Conservation (phyloP, 2,329 filamentous ascomycete species). For the Fusarium globosum region DNA sequence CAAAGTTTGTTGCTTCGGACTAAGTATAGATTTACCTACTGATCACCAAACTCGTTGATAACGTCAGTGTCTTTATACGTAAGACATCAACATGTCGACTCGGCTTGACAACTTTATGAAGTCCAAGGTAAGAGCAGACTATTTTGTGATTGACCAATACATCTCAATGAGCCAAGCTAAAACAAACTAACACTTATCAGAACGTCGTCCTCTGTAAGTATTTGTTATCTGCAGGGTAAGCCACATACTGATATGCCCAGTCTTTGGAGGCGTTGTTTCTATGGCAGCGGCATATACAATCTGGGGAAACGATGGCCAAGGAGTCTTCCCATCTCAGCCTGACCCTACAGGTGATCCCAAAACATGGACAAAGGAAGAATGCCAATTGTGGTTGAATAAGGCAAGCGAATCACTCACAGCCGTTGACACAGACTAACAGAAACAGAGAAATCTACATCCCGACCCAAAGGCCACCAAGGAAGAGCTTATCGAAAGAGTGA, state of each 20-base stretch:
- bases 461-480: constrained; percentile 57
- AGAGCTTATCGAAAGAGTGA: constrained; percentile 59
- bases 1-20: background rate
- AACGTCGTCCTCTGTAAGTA: constrained; percentile 75
- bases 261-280: constrained; percentile 33
- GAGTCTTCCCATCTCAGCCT: constrained; percentile 79
- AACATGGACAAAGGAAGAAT: constrained; percentile 81
- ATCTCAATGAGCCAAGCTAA: rapidly evolving
- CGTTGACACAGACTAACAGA: background rate
- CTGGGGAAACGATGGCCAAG: constrained; percentile 71
- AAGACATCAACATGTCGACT: constrained; percentile 34
- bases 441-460: constrained; percentile 60
- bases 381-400: constrained; percentile 81
- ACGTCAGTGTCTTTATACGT: background rate
- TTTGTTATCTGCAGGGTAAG: constrained; percentile 35
- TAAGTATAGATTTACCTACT: background rate
- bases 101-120: constrained; percentile 40
- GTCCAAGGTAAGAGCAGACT: constrained; percentile 35
- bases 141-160: rapidly evolving
- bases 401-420: constrained; percentile 59
- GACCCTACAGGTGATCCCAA: constrained; percentile 82
- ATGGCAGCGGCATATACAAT: constrained; percentile 78
- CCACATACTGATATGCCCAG: constrained; percentile 15
- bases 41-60: background rate
- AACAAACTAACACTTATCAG: constrained; percentile 52